A percentile compares a stretch with the other conserved stretches of the same genome.
Conservation (phyloP, 257 asterid species). For the Nyctanthes arbortristis region DNA sequence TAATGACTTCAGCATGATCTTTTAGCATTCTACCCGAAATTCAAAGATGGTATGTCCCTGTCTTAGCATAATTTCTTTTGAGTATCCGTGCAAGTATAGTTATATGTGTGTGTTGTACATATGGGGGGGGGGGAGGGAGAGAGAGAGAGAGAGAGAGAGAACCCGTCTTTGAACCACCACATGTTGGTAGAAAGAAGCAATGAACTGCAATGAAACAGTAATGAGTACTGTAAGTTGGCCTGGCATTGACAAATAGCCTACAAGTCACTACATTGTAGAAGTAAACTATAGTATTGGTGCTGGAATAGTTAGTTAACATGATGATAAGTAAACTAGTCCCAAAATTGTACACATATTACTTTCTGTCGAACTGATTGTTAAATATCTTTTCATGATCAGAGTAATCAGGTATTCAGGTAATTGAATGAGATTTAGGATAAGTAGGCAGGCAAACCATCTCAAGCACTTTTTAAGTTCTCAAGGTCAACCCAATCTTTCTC, state of each 20-base stretch:
- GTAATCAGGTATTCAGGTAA: background rate
- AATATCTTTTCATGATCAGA: background rate
- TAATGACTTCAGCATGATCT: background rate
- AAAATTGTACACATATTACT: no score
- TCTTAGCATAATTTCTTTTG: background rate
- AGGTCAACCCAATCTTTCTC: no score
- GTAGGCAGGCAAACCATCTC: background rate
- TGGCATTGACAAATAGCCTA: conserved; percentile 14
- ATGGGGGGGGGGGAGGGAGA: no score
- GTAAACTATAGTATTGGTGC: background rate
- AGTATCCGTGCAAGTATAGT: background rate
- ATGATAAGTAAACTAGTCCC: background rate
- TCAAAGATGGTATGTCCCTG: background rate
- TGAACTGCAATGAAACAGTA: conserved; percentile 60
- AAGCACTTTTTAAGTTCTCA: background rate
- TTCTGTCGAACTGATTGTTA: background rate
- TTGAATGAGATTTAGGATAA: background rate
- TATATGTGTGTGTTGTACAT: no score
- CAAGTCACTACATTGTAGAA: no score
- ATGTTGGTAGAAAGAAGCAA: conserved; percentile 94
- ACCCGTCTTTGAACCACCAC: conserved; percentile 97
- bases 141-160: conserved; percentile 29
- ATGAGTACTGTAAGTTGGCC: conserved; percentile 20
- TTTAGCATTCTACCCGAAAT: conserved; percentile 9
- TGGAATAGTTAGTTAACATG: background rate